These are phyloP conservation scores for Aspergillus ellipticus DNA, from an alignment of 495 filamentous ascomycete genomes.

Conservation along the genomic window DNA sequence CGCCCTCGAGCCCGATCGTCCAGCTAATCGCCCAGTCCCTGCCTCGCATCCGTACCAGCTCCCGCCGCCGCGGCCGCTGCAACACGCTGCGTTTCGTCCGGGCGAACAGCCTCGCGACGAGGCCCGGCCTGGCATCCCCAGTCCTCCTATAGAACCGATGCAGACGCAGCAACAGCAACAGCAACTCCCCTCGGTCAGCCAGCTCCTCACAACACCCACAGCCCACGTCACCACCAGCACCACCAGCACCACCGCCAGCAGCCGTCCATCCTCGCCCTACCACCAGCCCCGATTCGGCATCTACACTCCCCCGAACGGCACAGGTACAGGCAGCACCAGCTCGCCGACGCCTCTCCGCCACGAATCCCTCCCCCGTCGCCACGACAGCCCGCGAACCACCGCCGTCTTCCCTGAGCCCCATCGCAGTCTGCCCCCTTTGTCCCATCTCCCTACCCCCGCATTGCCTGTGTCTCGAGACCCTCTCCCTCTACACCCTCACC, in stretches of 20 bases:
- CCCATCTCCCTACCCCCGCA: conserved; percentile 31
- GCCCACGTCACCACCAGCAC: no score
- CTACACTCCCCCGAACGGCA: conserved; percentile 17
- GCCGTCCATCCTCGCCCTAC: conserved; percentile 29
- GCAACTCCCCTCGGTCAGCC: conserved; percentile 47
- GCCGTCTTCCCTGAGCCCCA: conserved; percentile 23
- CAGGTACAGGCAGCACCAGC: no score
- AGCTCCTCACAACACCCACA: conserved; percentile 41
- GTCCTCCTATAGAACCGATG: no score
- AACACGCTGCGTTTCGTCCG: no score
- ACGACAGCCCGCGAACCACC: conserved; percentile 19
- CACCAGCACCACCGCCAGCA: no score
- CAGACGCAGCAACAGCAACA: conserved; percentile 25
- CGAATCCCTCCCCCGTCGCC: conserved; percentile 20
- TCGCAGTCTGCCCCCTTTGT: conserved; percentile 31
- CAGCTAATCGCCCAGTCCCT: conserved; percentile 35
- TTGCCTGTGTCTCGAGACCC: no score
- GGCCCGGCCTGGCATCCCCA: no score
- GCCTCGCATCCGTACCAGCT: conserved; percentile 46
- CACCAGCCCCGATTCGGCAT: conserved; percentile 22
- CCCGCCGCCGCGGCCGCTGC: conserved; percentile 45
- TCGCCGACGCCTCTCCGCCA: conserved; percentile 20
- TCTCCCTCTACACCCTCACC: no score
- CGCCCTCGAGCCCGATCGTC: conserved; percentile 25
- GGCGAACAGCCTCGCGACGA: no score